A percentile compares a stretch with the other conserved stretches of the same genome.
These are phyloP conservation scores for Vicia sativa DNA, from an alignment of 306 rosid species.

Conservation along the genomic window DNA sequence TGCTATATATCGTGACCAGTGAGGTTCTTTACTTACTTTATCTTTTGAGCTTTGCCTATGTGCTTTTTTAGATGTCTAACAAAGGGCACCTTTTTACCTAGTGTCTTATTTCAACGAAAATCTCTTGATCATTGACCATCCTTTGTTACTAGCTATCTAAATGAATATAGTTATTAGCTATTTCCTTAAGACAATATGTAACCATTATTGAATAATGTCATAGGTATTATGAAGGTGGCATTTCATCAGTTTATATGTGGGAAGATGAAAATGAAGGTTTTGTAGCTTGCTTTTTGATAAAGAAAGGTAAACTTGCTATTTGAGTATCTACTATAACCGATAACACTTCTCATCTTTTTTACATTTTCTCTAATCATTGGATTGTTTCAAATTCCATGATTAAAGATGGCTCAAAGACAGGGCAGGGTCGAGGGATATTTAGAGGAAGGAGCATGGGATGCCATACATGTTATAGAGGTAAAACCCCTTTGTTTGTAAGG, in stretches of 20 bases:
- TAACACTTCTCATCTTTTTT: slow-evolving; percentile 30
- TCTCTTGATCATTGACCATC: slow-evolving; percentile 19
- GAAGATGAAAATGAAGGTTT: slow-evolving; percentile 92
- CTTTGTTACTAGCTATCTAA: slow-evolving; percentile 24
- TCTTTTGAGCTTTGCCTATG: slow-evolving; percentile 44
- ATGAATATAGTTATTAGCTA: slow-evolving; percentile 5
- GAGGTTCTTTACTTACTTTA: slow-evolving; percentile 95
- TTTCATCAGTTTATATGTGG: slow-evolving; percentile 98
- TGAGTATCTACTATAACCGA: slow-evolving; percentile 26
- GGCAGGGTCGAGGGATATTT: slow-evolving; percentile 89
- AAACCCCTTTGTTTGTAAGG: slow-evolving; percentile 23
- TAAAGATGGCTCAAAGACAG: slow-evolving; percentile 95
- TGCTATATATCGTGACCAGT: slow-evolving; percentile 98
- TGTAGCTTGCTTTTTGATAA: slow-evolving; percentile 86
- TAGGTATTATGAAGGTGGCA: slow-evolving; percentile 99
- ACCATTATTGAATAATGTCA: slow-evolving; percentile 56
- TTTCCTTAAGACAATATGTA: slow-evolving; percentile 43
- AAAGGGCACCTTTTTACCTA: slow-evolving; percentile 23
- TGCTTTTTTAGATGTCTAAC: slow-evolving; percentile 13
- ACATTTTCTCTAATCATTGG: slow-evolving; percentile 38
- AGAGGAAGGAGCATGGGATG: slow-evolving; percentile 99
- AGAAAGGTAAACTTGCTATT: slow-evolving; percentile 66
- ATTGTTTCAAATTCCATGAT: slow-evolving; percentile 44
- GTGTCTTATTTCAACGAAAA: slow-evolving; percentile 20
- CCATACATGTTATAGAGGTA: slow-evolving; percentile 98